Conservation (phyloP, 352 stramenopile species). For the Pythium insidiosum region DNA sequence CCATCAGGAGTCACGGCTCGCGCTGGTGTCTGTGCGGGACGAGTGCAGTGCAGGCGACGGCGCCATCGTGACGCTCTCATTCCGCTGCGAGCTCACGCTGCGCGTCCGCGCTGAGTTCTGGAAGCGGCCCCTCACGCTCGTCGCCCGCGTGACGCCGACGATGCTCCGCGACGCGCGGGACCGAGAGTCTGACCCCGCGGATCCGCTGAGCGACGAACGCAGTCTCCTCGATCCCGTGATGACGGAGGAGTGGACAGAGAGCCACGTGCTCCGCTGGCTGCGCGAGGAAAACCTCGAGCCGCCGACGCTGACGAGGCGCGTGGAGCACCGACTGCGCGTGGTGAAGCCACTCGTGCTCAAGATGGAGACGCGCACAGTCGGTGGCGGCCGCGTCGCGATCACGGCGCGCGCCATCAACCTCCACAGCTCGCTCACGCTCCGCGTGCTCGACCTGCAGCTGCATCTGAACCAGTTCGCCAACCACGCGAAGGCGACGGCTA, state of each 20-base stretch:
- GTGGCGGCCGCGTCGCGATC: constrained; percentile 28
- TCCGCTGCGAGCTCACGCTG: constrained; percentile 42
- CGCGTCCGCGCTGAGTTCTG: constrained; percentile 55
- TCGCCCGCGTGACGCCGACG: constrained; percentile 36
- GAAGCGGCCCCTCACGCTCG: constrained; percentile 40
- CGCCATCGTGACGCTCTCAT: constrained; percentile 14
- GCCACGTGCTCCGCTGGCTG: constrained; percentile 33
- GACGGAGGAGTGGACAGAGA: constrained; percentile 23
- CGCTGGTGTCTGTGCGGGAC: constrained; percentile 10
- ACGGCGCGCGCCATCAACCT: constrained; percentile 39
- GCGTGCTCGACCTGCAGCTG: constrained; percentile 53
- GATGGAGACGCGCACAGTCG: constrained; percentile 40
- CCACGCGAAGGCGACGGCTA: neutral
- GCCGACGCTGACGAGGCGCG: constrained; percentile 27
- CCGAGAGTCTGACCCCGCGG: neutral
- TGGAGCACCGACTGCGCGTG: constrained; percentile 42
- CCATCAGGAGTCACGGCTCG: constrained; percentile 47
- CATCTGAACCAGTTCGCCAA: constrained; percentile 36
- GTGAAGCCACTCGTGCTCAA: constrained; percentile 47
- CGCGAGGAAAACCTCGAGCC: constrained; percentile 32
- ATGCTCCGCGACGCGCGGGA: constrained; percentile 7
- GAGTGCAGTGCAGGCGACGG: neutral
- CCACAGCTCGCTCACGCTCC: constrained; percentile 27
- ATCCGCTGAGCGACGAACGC: neutral
- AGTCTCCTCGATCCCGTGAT: constrained; percentile 13